Base-by-base conservation (phyloP, 1,284 basidiomycete genomes). In the Ceratobasidium sp. region DNA sequence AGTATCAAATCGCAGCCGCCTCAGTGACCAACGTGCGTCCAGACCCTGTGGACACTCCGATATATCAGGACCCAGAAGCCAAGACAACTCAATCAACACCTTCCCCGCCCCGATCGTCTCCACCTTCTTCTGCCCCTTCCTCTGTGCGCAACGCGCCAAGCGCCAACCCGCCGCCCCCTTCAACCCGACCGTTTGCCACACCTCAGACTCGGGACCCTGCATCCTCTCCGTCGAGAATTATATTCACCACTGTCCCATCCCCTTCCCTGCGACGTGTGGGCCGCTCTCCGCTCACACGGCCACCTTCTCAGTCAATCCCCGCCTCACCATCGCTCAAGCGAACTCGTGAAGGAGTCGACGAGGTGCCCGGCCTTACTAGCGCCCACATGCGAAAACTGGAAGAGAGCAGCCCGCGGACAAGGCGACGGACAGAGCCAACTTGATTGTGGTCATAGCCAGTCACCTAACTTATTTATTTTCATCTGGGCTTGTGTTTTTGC, bases 1-100 rank as follows among this genome's bases (percentile, higher is more conserved):
- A 84, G 73, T 94, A 89, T 62, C 73, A 75, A 75, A 75, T 75
- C 46, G 73, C 62, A 75, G 60, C 38, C n/a, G 50, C 50, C 38
- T 48, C 62, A 50, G 33, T 62, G 50, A 75, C 33, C 35, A 68
- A 68, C 75, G 75, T 70, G 67, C 65, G 65, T 68, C 55, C 52
- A 60, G 75, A 70, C 75, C 67, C 75, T 68, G 52, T 44, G n/a
- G 27, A n/a, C 14, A 64, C 60, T 12, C 60, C 30, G 6, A 38
- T 23, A 10, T 46, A 64, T 64, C 35, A 44, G 54, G 68, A 74
- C 3, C 23, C 59, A 50, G 59, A 65, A 48, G 33, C 33, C 77
- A 70, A 55, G 55, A 73, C 54, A 14, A 44, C 73, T 59, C 60
- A 41, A 74, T 67, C 64, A 38, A 71, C 68, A 8, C 70, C 79